Conservation (phyloP, 495 filamentous ascomycete species). For the Penicillium mononematosum region DNA sequence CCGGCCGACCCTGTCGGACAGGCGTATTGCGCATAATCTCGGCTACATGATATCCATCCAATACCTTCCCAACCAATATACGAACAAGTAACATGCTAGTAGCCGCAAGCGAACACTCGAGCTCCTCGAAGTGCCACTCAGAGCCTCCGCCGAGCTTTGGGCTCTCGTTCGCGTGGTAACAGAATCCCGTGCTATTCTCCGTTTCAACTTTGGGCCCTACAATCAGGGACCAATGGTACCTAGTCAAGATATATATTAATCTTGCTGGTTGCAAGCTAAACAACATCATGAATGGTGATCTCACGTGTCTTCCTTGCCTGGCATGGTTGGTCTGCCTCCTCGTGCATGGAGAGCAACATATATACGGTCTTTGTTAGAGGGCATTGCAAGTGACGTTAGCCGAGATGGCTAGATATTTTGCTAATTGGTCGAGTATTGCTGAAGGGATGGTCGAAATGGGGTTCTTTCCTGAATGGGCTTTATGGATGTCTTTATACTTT, state of each 20-base stretch:
- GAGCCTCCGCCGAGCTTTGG: slow-evolving; percentile 7
- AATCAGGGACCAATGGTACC: slow-evolving; percentile 41
- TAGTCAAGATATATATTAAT: slow-evolving; percentile 7
- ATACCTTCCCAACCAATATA: slow-evolving; percentile 45
- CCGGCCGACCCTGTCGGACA: slow-evolving; percentile 28
- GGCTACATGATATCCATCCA: slow-evolving; percentile 27
- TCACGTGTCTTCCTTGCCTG: slow-evolving; percentile 30
- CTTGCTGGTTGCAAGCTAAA: background rate
- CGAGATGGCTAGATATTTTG: background rate
- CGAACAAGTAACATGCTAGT: slow-evolving; percentile 44
- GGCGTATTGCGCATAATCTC: slow-evolving; percentile 34
- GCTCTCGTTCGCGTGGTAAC: slow-evolving; percentile 35
- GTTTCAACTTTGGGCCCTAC: slow-evolving; percentile 38
- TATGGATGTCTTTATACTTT: background rate
- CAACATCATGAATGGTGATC: background rate
- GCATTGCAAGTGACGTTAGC: background rate
- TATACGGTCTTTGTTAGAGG: slow-evolving; percentile 36
- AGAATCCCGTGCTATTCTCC: slow-evolving; percentile 18
- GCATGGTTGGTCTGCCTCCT: slow-evolving; percentile 35
- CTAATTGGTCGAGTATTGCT: background rate
- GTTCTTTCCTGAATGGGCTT: background rate
- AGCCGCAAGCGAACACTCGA: slow-evolving; percentile 19
- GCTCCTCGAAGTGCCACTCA: slow-evolving; percentile 39
- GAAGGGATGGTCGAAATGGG: background rate
- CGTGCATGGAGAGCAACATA: slow-evolving; percentile 38